A percentile compares a stretch with the other conserved stretches of the same genome.
phyloP scores from a whole-genome alignment of 371 early-diverging fungal species.

The Mucor sp. region DNA sequence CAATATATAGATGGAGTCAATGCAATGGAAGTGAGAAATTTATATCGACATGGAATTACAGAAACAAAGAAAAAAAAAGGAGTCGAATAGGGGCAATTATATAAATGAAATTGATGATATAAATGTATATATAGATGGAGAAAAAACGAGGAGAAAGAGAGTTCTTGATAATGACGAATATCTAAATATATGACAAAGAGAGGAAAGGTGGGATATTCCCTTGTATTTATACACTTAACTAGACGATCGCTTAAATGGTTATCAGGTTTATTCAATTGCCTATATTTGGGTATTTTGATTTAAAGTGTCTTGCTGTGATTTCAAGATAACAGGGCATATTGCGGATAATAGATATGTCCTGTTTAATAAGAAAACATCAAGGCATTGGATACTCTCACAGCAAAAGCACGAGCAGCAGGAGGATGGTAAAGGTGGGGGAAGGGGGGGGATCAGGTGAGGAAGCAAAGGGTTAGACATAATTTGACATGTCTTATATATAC shows the following conservation, averaged over 20 bases:
- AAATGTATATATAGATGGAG: neutral
- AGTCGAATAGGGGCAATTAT: conserved; percentile 3
- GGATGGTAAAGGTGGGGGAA: neutral
- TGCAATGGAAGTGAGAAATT: neutral
- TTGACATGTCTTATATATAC: neutral
- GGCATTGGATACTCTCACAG: neutral
- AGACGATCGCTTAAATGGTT: neutral
- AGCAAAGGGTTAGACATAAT: neutral
- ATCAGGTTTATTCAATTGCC: neutral
- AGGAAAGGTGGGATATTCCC: neutral
- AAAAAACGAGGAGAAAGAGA: neutral
- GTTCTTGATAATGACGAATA: neutral
- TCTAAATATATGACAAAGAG: neutral
- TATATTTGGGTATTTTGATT: neutral
- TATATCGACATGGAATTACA: neutral
- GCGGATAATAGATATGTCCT: neutral
- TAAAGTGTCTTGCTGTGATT: neutral
- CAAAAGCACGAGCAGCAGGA: neutral
- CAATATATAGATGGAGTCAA: neutral
- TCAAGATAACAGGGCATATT: neutral
- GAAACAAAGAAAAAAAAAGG: neutral
- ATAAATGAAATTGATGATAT: conserved; percentile 1
- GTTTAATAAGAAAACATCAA: neutral
- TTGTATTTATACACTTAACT: neutral
- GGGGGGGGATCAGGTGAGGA: neutral